Evolutionary conservation across 2,329 filamentous ascomycete species (phyloP).

Genomic region (Aureobasidium leucospermi): DNA sequence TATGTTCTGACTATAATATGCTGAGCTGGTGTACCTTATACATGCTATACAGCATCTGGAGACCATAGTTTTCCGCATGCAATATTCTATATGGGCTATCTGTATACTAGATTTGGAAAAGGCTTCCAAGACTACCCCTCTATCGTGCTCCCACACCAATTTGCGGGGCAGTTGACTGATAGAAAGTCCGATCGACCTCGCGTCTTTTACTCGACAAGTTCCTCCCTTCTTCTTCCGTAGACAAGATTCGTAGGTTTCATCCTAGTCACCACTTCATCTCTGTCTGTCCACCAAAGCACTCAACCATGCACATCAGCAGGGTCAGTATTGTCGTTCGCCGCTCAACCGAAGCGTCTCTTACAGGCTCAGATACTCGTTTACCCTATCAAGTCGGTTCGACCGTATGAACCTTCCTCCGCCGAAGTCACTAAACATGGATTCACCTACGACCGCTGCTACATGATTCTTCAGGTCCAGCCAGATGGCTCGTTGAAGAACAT

Average conservation of each 20-base stretch:
- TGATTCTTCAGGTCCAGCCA: slow-evolving; percentile 34
- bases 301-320: slow-evolving; percentile 28
- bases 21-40: too few relatives aligned
- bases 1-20: not conserved
- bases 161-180: not conserved
- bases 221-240: not conserved
- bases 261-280: not conserved
- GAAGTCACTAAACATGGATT: slow-evolving; percentile 39
- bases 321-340: slow-evolving; percentile 17
- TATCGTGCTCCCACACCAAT: not conserved
- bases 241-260: slow-evolving; percentile 6
- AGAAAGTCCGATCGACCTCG: not conserved
- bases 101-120: not conserved
- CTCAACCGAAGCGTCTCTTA: slow-evolving; percentile 11
- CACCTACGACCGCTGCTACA: slow-evolving; percentile 36
- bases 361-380: slow-evolving; percentile 36
- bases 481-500: slow-evolving; percentile 34
- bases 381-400: slow-evolving; percentile 41
- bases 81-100: not conserved
- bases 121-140: slow-evolving; percentile 4
- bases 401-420: slow-evolving; percentile 30
- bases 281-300: not conserved
- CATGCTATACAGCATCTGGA: too few relatives aligned
- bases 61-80: not conserved
- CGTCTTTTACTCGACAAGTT: not conserved